Evolutionary conservation across 495 filamentous ascomycete species (phyloP).

Genomic region (Talaromyces proteolyticus): DNA sequence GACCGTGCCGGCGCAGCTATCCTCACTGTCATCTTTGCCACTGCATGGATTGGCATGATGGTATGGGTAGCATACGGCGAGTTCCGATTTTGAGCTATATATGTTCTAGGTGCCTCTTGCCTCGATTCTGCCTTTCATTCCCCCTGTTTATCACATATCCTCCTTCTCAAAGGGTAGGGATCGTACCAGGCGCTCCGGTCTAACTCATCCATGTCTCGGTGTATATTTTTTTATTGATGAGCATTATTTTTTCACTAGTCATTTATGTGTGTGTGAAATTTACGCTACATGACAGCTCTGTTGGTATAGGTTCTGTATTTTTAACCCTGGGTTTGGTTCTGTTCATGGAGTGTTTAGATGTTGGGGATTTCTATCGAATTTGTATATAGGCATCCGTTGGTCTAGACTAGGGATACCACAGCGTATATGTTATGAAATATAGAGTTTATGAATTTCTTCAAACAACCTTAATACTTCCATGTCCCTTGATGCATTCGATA

Average conservation of each 20-base stretch:
- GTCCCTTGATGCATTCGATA: no score
- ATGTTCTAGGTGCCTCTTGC: not conserved
- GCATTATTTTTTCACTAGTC: not conserved
- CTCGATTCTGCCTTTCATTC: not conserved
- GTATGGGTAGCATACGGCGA: conserved; percentile 34
- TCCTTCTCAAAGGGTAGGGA: no score
- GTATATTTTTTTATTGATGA: not conserved
- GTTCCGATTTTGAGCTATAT: not conserved
- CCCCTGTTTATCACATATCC: no score
- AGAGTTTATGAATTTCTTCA: no score
- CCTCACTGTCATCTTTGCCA: conserved; percentile 52
- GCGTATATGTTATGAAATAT: not conserved
- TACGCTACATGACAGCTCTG: no score
- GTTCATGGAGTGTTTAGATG: not conserved
- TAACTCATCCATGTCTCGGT: no score
- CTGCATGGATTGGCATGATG: conserved; percentile 43
- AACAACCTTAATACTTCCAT: no score
- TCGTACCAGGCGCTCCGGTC: not conserved
- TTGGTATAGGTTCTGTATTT: not conserved
- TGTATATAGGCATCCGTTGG: not conserved
- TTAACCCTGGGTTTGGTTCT: no score
- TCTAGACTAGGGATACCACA: not conserved
- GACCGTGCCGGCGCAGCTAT: conserved; percentile 62
- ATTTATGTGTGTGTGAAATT: not conserved
- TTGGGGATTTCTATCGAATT: not conserved